Evolutionary conservation across 208 protist species (phyloP), one percentile per base, ranked within the genome.

Genomic region (Trypanosomatidae sp.): DNA sequence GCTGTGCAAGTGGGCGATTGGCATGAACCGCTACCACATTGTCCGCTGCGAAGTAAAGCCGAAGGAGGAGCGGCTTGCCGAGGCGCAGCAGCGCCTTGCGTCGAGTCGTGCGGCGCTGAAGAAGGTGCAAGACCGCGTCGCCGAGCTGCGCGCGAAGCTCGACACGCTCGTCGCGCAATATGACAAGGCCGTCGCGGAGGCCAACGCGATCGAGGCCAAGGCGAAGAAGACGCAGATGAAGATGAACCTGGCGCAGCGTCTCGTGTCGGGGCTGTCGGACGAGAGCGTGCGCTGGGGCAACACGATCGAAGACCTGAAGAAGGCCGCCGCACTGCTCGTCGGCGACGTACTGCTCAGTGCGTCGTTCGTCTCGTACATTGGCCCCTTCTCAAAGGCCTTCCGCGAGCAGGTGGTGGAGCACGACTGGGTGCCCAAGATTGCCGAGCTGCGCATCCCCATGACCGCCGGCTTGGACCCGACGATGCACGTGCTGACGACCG

Each of bases 341-440:
- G 97, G 97, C 27, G 96, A 99, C 62, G 95, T 98, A 27, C 79
- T 99, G 45, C 61, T 99, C 13, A 79, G 86, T 7, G 78, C 96
- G 3, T 96, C 97, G 0, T 99, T 99, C 53, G 79, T 98, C 35
- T 97, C 92, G 19, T 99, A 99, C 77, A 95, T 98, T 60, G 97
- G 97, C 30, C 88, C 95, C 25, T 99, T 99, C 71, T 97, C 92
- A 49, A 93, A 95, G 52, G 57, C 76, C 5, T 98, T 97, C 78
- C 91, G 96, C 50, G 77, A 88, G 61, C 64, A 70, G 21, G 81
- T 98, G 10, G 70, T 97, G n/a, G 44, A 81, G 28, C 71, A 93
- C 43, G 82, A 91, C 54, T 98, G 94, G 94, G 47, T 96, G 21
- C 88, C 92, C 16, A 81, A 77, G 53, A 72, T 98, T 30, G 74